Base-by-base conservation (phyloP, 2,329 filamentous ascomycete genomes). In the Penicillium sp. region DNA sequence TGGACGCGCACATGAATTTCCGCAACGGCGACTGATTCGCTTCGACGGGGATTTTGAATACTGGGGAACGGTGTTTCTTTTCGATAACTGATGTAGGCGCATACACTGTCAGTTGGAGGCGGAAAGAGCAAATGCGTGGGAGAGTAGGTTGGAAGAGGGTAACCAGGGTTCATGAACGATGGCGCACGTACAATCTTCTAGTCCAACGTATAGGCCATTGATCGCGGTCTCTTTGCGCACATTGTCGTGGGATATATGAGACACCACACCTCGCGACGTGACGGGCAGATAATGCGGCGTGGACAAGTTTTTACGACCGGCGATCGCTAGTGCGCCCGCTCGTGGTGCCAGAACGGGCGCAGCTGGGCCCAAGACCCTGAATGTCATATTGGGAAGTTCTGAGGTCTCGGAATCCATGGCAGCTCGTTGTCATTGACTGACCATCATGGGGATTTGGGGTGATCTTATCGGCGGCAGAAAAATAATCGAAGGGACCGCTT, bases 221-320 rank as follows among this genome's bases (percentile, higher is more conserved):
- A 95, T 79, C 5, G 82, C 71, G 1, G 87, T 86, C 66, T 88
- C 80, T 53, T 85, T 86, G 40, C 76, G 72, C 61, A 94, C 79
- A 58, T 89, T 89, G 77, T 99, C 94, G 37, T 92, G 92, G 3
- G 92, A 89, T 61, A 99, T 76, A 76, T 99, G 94, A 49, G 94
- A 92, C 33, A 97, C 79, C 1, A 84, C 85, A 22, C 94, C 94
- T 67, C 94, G 84, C 31, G 94, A 97, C 3, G 89, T 89, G 62
- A 89, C 80, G 49, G 85, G 87, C 55, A 96, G 78, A 72, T 89
- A 96, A 69, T 89, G 88, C 42, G 94, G 94, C 27, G 94, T 99
- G 20, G 89, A 78, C 60, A 97, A 81, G n/a, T 81, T 74, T 58
- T 81, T 83, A 56, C 89, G 82, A 75, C 85, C 65, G 73, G 77